Evolutionary conservation across 2,329 filamentous ascomycete species (phyloP).

Genomic region (Sarocladium kiliense): DNA sequence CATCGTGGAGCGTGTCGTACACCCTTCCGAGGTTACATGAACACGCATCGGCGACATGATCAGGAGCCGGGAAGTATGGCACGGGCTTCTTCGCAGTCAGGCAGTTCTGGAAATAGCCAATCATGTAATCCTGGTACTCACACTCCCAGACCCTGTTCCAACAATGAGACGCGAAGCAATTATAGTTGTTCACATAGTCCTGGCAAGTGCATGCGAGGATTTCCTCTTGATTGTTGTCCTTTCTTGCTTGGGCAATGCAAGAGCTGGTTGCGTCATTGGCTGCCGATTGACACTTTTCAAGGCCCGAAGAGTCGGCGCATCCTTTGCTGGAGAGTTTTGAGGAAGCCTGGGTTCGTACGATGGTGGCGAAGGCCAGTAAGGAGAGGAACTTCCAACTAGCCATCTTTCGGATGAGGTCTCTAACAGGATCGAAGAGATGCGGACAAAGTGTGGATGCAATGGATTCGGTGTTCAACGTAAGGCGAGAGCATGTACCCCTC

Average conservation of each 20-base stretch:
- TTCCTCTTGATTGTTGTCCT: conserved; percentile 15
- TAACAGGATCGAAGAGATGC: no score
- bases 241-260: conserved; percentile 14
- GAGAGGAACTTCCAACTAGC: neutral
- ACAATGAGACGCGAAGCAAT: conserved; percentile 31
- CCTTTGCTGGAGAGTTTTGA: conserved; percentile 10
- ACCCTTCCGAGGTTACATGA: conserved; percentile 25
- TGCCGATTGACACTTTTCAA: conserved; percentile 14
- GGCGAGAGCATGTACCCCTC: no score
- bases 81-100: conserved; percentile 23
- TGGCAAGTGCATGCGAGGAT: conserved; percentile 18
- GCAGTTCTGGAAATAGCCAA: conserved; percentile 27
- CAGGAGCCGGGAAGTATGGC: conserved; percentile 32
- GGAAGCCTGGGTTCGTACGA: neutral
- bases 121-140: conserved; percentile 31
- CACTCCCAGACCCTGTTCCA: conserved; percentile 35
- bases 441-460: no score
- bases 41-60: conserved; percentile 26
- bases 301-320: conserved; percentile 17
- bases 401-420: no score
- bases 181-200: conserved; percentile 21
- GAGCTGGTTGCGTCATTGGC: conserved; percentile 10
- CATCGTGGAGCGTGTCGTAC: conserved; percentile 15
- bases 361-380: neutral
- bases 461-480: no score